Evolutionary conservation across 23 red algal genomes (phyloP), one percentile per base, ranked within the genome.

Genomic region (Gracilariopsis chorda): DNA sequence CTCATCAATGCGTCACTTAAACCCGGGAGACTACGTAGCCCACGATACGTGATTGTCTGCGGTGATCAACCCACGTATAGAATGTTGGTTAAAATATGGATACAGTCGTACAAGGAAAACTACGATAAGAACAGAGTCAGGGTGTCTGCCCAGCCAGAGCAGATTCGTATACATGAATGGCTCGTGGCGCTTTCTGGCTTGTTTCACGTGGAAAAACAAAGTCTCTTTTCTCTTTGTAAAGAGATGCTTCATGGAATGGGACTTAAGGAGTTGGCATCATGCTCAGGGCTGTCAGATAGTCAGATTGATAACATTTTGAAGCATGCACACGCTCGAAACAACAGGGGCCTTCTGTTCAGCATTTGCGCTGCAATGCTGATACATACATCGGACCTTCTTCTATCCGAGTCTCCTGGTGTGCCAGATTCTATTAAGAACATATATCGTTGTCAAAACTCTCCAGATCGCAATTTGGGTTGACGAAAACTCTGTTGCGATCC

Each of bases 321-420:
- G 13, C 74, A 79, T 36, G 29, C 19, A n/a, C 74, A 79, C 52
- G 74, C 74, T 24, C 37, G 74, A 17, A 79, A 79, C 52, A 79
- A 51, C 35, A 14, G 74, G 14, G 43, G 42, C 52, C 12, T 79
- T 4, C 43, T 79, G 12, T 79, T 79, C 45, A 52, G 25, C 43
- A 23, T 79, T 6, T 41, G 9, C 13, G 37, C 37, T 10, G 74
- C 74, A 4, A 20, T 79, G 6, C 25, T 51, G 7, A 79, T 79
- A 24, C 74, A 79, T 21, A 23, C 24, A 10, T 23, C 43, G 7
- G 74, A 79, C 25, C n/a, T 79, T 6, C 6, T 72, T 37, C 65
- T 11, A 72, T 7, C 29, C 4, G 65, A 72, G 20, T 72, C 4
- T 21, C 6, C 29, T 11, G 65, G 33, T 33, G 6, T 72, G 34